phyloP scores from a whole-genome alignment of 2,329 filamentous ascomycete genomes.

The Monosporascus sp. region DNA sequence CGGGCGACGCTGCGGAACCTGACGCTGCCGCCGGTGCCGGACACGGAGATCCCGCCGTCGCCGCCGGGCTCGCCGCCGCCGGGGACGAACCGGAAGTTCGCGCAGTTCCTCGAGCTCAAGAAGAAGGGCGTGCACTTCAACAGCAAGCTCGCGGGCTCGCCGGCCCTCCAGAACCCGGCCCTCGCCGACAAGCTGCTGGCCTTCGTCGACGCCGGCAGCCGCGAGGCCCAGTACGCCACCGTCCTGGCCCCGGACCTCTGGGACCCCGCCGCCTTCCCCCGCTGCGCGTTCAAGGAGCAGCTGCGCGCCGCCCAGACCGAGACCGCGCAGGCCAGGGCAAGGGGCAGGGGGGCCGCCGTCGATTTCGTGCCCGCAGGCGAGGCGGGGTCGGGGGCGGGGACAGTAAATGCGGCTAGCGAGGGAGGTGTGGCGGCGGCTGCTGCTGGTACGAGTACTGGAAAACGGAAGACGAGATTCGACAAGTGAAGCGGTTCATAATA shows the following conservation, averaged over 20 bases:
- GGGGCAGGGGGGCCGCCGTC: constrained; percentile 37
- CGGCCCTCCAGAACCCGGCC: constrained; percentile 66
- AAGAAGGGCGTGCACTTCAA: constrained; percentile 76
- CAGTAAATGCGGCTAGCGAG: constrained; percentile 19
- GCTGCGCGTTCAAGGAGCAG: constrained; percentile 46
- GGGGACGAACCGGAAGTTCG: constrained; percentile 60
- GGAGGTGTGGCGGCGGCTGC: constrained; percentile 27
- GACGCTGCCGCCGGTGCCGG: constrained; percentile 67
- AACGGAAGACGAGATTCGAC: constrained; percentile 32
- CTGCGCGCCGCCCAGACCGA: constrained; percentile 46
- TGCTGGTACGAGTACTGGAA: constrained; percentile 9
- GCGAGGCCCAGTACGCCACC: constrained; percentile 59
- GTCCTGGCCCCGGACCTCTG: constrained; percentile 53
- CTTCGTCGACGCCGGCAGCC: constrained; percentile 53
- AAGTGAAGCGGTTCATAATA: constrained; percentile 11
- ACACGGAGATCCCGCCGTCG: constrained; percentile 70
- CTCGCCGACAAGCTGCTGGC: constrained; percentile 67
- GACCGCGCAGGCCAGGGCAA: constrained; percentile 39
- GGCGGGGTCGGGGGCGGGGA: constrained; percentile 2
- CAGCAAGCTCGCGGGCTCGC: constrained; percentile 61
- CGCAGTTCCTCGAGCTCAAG: constrained; percentile 73
- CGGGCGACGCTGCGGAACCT: constrained; percentile 64
- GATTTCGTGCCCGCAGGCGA: constrained; percentile 42
- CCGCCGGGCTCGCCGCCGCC: constrained; percentile 58
- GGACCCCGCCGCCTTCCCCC: constrained; percentile 53